Evolutionary conservation across 129 eudicot species (phyloP), one percentile per base, ranked within the genome.

Genomic region (Deinandra increscens): DNA sequence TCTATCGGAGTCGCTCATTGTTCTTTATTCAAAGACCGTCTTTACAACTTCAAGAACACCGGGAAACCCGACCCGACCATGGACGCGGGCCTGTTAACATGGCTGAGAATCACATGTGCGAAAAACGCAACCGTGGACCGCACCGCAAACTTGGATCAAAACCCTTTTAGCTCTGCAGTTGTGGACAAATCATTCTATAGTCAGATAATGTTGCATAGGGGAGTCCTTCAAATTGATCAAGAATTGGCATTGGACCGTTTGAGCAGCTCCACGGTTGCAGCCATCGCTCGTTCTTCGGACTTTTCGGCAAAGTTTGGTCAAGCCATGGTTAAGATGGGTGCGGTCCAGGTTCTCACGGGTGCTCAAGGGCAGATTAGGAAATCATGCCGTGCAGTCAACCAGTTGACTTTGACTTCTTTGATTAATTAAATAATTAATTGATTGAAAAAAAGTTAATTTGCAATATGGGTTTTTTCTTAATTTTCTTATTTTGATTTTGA

Each of bases 251-350:
- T 64, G 38, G 87, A 87, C 50, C 23, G 61, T n/a, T 43, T 41
- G 23, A 81, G 85, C 26, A 78, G 46, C 68, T 4, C 53, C 7
- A 68, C 65, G 1, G 95, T 87, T 5, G 56, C 19, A n/a, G 50
- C 61, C 31, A 61, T 67, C 14, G 85, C 82, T 0, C 34, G 7
- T 22, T 79, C 75, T 4, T 31, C 23, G 13, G 82, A 80, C 23
- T 88, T 82, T 77, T 37, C 43, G 6, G 18, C 42, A 4, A 75
- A 50, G 44, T 84, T 89, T 50, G 86, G 78, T 8, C 66, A 77
- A 43, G 92, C 90, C 31, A 68, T 89, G 89, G 65, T 88, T 53
- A 85, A 88, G 69, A 14, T 88, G 81, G 89, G 88, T 5, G 74
- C 78, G 4, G 60, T 72, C 34, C 44, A 79, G 22, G 91, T 88